phyloP scores from a whole-genome alignment of 306 rosid genomes.

The Sechiopsis laciniata region DNA sequence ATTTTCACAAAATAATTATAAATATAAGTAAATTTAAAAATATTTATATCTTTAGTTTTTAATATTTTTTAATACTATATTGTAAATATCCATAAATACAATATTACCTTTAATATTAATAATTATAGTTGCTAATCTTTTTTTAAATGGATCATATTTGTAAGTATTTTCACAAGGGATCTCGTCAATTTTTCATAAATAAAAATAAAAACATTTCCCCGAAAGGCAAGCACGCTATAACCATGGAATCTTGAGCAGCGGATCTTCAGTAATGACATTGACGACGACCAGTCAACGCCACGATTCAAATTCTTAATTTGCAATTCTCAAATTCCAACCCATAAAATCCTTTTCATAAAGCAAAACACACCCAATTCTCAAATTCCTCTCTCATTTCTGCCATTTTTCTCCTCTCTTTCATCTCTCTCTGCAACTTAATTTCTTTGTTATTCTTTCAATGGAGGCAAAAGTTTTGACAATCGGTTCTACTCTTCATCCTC shows the following conservation, averaged over 20 bases:
- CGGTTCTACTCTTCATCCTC: conserved; percentile 23
- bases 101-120: too few species aligned
- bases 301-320: not conserved
- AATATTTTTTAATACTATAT: too few species aligned
- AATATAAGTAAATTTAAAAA: too few species aligned
- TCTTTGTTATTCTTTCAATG: conserved; percentile 33
- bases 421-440: not conserved
- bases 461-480: conserved; percentile 47
- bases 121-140: too few species aligned
- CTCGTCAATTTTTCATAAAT: too few species aligned
- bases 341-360: not conserved
- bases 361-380: not conserved
- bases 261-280: not conserved
- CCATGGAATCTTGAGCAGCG: not conserved
- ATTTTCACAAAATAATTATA: too few species aligned
- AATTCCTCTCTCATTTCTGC: not conserved
- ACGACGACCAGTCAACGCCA: not conserved
- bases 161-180: too few species aligned
- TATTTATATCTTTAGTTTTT: too few species aligned
- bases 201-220: too few species aligned
- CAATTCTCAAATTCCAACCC: not conserved
- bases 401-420: not conserved
- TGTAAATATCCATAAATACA: too few species aligned
- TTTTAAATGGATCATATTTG: too few species aligned
- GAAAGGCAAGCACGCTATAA: too few species aligned